Conservation (phyloP, 306 rosid species). For the Sesbania bispinosa region DNA sequence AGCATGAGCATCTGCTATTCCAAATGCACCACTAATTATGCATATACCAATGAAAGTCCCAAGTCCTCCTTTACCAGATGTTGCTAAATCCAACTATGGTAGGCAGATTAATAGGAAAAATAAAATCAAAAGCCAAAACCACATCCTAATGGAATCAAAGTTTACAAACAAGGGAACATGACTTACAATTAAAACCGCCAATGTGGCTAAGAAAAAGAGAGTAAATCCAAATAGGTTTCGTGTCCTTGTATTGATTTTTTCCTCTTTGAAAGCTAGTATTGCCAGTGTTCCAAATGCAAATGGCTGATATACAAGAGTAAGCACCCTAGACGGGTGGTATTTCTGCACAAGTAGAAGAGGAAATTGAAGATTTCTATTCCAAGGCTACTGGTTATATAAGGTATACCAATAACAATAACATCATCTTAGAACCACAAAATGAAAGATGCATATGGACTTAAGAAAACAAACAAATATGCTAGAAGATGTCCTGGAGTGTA, state of each 20-base stretch:
- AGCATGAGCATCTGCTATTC: constrained; percentile 82
- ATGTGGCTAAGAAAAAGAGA: constrained; percentile 57
- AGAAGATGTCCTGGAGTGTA: background rate
- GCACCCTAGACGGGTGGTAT: constrained; percentile 80
- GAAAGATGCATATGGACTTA: background rate
- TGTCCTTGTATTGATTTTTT: constrained; percentile 57
- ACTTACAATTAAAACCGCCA: constrained; percentile 61
- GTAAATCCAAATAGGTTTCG: constrained; percentile 64
- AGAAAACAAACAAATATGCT: background rate
- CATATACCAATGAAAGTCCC: constrained; percentile 80
- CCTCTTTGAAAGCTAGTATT: constrained; percentile 57
- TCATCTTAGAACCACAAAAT: background rate
- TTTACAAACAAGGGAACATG: background rate
- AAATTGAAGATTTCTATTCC: background rate
- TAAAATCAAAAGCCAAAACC: background rate
- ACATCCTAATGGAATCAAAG: background rate
- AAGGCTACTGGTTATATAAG: background rate
- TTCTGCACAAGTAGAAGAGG: constrained; percentile 43
- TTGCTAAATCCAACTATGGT: constrained; percentile 79
- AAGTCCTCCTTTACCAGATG: constrained; percentile 83
- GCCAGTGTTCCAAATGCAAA: constrained; percentile 66
- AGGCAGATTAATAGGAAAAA: constrained; percentile 14
- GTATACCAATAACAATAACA: constrained; percentile 4
- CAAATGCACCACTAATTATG: constrained; percentile 61
- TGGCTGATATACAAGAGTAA: constrained; percentile 85